A percentile compares a stretch with the other conserved stretches of the same genome.
These are phyloP conservation scores for Pyrenopolyporus hunteri DNA, from an alignment of 495 filamentous ascomycete genomes.

Conservation along the genomic window DNA sequence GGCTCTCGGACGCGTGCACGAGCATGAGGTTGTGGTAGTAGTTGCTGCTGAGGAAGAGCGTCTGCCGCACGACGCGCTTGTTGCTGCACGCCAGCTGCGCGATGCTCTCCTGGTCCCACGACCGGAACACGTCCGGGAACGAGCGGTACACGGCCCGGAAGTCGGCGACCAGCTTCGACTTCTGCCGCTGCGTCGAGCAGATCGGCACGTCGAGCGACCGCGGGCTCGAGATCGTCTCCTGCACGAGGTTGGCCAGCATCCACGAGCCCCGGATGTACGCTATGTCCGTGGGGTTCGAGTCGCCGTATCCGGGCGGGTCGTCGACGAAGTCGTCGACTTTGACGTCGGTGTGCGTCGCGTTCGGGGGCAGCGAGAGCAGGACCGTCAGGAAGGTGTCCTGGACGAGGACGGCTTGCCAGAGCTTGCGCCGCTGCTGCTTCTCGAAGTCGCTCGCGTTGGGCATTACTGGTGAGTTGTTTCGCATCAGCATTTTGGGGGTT, in stretches of 20 bases:
- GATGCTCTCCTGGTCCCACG: slow-evolving; percentile 62
- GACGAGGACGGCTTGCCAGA: slow-evolving; percentile 76
- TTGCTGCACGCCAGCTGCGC: slow-evolving; percentile 55
- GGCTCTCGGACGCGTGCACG: slow-evolving; percentile 65
- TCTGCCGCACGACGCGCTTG: slow-evolving; percentile 67
- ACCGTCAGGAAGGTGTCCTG: slow-evolving; percentile 82
- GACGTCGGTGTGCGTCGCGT: slow-evolving; percentile 74
- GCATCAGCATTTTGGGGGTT: slow-evolving; percentile 10
- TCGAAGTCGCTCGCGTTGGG: slow-evolving; percentile 65
- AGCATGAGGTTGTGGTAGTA: slow-evolving; percentile 79
- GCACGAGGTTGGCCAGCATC: slow-evolving; percentile 73
- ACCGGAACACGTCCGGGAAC: slow-evolving; percentile 67
- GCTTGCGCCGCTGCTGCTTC: slow-evolving; percentile 71
- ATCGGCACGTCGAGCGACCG: slow-evolving; percentile 70
- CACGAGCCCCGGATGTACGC: slow-evolving; percentile 73
- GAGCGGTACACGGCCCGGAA: slow-evolving; percentile 67
- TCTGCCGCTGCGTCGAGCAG: slow-evolving; percentile 61
- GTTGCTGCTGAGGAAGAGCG: slow-evolving; percentile 70
- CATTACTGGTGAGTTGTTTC: slow-evolving; percentile 45
- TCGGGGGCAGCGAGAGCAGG: slow-evolving; percentile 71
- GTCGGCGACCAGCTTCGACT: slow-evolving; percentile 63
- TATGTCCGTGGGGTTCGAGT: slow-evolving; percentile 62
- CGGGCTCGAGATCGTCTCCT: slow-evolving; percentile 69
- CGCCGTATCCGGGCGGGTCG: slow-evolving; percentile 52
- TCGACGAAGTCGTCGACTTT: slow-evolving; percentile 67